Evolutionary conservation across 768 basidiomycete species (phyloP), one percentile per base, ranked within the genome.

Genomic region (Tubosaeta brunneosetosa): DNA sequence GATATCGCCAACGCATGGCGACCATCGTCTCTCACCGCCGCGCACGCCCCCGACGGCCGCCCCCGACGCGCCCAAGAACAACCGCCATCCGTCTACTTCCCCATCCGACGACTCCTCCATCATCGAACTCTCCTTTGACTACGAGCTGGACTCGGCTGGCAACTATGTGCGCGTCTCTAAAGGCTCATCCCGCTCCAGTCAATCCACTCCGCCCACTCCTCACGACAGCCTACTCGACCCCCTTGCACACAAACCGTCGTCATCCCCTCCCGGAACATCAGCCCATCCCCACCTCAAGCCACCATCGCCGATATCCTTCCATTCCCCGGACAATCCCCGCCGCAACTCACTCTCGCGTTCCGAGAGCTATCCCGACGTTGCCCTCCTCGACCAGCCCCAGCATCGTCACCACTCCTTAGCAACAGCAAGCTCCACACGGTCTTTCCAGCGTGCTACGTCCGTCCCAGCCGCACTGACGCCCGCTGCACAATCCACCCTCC

Each of bases 401-500:
- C 65, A 61, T 53, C 71, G 50, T 58, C 61, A 52, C 55, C 73
- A 62, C 60, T 61, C 57, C 41, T 34, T 44, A 32, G 42, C 62
- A 14, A 61, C 61, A 26, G 47, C 55, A 49, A 55, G 14, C 11
- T 50, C 67, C 6, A 61, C 71, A 10, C 77, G 88, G 46, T 80
- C 81, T 6, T 84, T 90, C 61, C 79, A 82, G 55, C 85, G 88
- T 55, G 77, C 82, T 36, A 75, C 78, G 3, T 91, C 88, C 10
- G 83, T 80, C 27, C 81, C 86, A 10, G 71, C 76, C 47, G 61
- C 62, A 34, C 61, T 61, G 44, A 73, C 65, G 3, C 69, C 61
- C 14, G 68, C 60, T 11, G 55, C 69, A 2, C 67, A 66, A 53
- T 51, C 64, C 17, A 49, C 68, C 26, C 52, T 59, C 25, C 63